A percentile compares a stretch with the other conserved stretches of the same genome.
Conservation (phyloP, 2,329 filamentous ascomycete species). For the Ophiostoma triangulosporum region DNA sequence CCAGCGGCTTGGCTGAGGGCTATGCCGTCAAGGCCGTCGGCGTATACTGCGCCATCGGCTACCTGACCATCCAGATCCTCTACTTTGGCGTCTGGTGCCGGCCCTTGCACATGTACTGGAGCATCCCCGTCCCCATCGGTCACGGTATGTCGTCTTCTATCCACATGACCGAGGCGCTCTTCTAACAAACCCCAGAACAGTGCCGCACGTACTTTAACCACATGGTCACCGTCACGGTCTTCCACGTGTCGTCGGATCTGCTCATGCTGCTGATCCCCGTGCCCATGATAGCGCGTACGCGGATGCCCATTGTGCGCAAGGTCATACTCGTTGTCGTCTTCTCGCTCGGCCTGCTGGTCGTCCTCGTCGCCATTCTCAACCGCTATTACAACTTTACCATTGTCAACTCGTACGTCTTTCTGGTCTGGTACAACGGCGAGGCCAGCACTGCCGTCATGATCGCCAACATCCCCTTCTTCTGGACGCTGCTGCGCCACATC, state of each 20-base stretch:
- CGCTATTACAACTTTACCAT: constrained; percentile 47
- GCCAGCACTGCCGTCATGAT: constrained; percentile 45
- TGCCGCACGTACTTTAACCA: constrained; percentile 34
- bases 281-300: constrained; percentile 28
- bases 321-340: constrained; percentile 41
- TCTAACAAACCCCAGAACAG: constrained; percentile 19
- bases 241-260: constrained; percentile 33
- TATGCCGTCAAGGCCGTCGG: constrained; percentile 27
- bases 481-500: constrained; percentile 38
- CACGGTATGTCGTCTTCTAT: constrained; percentile 17
- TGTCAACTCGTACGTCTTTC: constrained; percentile 41
- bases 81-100: constrained; percentile 34
- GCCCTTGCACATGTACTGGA: constrained; percentile 38
- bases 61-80: constrained; percentile 13
- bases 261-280: constrained; percentile 31
- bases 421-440: constrained; percentile 48
- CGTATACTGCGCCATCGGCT: constrained; percentile 13
- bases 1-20: constrained; percentile 18
- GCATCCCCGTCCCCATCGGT: constrained; percentile 26
- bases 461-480: constrained; percentile 46
- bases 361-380: constrained; percentile 44
- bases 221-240: constrained; percentile 32
- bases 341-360: constrained; percentile 37
- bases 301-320: constrained; percentile 28
- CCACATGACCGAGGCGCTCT: too few relatives aligned